Evolutionary conservation across 495 filamentous ascomycete species (phyloP).

Genomic region (Penicillium pulvis): DNA sequence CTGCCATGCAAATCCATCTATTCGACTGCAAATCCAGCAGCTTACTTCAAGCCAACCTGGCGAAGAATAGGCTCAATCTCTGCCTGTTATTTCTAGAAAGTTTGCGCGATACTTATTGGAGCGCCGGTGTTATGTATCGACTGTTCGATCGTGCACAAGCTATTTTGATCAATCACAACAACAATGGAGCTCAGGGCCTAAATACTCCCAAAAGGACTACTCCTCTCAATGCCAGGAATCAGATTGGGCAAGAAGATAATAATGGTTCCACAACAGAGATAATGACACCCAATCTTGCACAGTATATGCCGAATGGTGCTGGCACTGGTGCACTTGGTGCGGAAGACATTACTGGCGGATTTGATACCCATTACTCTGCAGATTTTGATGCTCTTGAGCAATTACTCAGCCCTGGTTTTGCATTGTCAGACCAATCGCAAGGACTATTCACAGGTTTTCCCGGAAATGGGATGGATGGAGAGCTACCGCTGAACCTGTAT

Average conservation of each 20-base stretch:
- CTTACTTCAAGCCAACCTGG: slow-evolving; percentile 5
- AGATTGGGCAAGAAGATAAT: background rate
- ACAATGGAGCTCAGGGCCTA: background rate
- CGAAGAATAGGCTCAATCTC: slow-evolving; percentile 3
- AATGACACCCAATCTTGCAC: background rate
- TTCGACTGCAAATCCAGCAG: slow-evolving; percentile 8
- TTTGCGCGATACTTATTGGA: slow-evolving; percentile 10
- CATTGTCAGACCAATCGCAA: slow-evolving; percentile 6
- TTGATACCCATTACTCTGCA: background rate
- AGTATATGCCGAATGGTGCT: background rate
- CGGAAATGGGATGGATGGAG: background rate
- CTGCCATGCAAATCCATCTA: slow-evolving; percentile 11
- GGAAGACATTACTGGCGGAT: background rate
- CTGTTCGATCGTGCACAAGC: slow-evolving; percentile 5
- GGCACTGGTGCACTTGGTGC: background rate
- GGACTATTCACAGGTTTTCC: background rate
- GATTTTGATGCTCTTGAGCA: slow-evolving; percentile 4
- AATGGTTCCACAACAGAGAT: background rate
- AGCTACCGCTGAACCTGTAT: background rate
- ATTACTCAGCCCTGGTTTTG: slow-evolving; percentile 3
- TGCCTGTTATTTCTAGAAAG: slow-evolving; percentile 6
- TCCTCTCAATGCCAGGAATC: background rate
- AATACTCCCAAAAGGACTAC: background rate
- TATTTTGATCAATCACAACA: slow-evolving; percentile 1
- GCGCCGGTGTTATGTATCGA: slow-evolving; percentile 8